Base-by-base conservation (phyloP, 306 rosid species). In the Bauhinia variegata region DNA sequence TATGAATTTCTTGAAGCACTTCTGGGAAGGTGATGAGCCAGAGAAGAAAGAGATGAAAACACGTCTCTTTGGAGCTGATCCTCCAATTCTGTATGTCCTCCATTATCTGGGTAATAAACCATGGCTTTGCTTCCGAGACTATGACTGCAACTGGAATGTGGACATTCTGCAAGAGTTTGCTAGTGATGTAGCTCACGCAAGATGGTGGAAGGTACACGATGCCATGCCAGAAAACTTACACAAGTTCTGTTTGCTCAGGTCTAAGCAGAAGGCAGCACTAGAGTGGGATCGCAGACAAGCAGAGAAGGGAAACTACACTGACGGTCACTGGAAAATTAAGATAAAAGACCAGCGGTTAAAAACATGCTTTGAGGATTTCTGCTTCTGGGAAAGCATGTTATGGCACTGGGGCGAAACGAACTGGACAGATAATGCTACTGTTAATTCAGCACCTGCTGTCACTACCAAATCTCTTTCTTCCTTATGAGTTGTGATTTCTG, bases 111-210 rank as follows among this genome's bases (percentile, higher is more conserved):
- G 91, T 8, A 78, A 73, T 47, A 86, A 86, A 50, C 91, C 91
- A 9, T 86, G 91, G 91, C 44, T 80, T 58, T 86, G 91, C 81
- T 86, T 86, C 77, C 82, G 91, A 11, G 91, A 86, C 76, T 86
- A 86, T 57, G 91, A 86, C 68, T 86, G 91, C 83, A 86, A 86
- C 66, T 83, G 88, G 88, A 86, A 86, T 48, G 91, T 78, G 17
- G 88, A 86, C 56, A 54, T 75, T 48, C 63, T 78, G 73, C 84
- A 48, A 80, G 86, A 86, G 75, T 86, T 86, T 62, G 91, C 91
- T 5, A 86, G 91, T 54, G 84, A 86, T 38, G 84, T 75, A 16
- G 91, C 91, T 6, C 91, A 86, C 48, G 66, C 73, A 49, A 73
- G 71, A 43, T 86, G 86, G 91, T 83, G 91, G 91, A 81, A 70